Evolutionary conservation across 345 rosid genomes (phyloP), one percentile per base, ranked within the genome.

Genomic region (Salix viminalis): DNA sequence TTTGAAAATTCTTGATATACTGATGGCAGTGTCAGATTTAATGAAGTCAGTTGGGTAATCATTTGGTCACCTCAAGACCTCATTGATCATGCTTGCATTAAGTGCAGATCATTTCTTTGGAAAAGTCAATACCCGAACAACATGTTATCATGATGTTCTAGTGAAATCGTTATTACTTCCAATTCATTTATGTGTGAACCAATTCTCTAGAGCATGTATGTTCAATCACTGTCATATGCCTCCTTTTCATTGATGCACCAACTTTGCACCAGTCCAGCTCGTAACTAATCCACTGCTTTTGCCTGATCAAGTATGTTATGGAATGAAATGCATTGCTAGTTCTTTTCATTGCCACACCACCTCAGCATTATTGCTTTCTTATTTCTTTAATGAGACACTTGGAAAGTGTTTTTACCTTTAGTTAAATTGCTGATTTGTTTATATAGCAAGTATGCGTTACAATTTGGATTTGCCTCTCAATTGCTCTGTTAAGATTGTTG

Each of bases 241-340:
- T 64, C 26, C 16, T 34, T 62, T 21, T 30, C 66, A 16, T 46
- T 72, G 71, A 21, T 21, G 30, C 6, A 44, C 37, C 56, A 60
- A 58, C 71, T 39, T 39, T 28, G 58, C 26, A 65, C 21, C 36
- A 7, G 54, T 37, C n/a, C 72, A 50, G 19, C 44, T 75, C 54
- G 52, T 50, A 70, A 65, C 72, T 21, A 70, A 67, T 19, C 72
- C 75, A 70, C 71, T 65, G 44, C 66, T 23, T 21, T 26, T 26
- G 60, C 16, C 18, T 41, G n/a, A 23, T 67, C 14, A 24, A 36
- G 58, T 15, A 69, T 48, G 52, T 69, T 79, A 34, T 64, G 58
- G 50, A 56, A 69, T 65, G 26, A 52, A 69, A 69, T 69, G 76
- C 36, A 65, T 79, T 77, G 74, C 81, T 75, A 77, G 71, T 75